phyloP scores from a whole-genome alignment of 148 eudicot species.

The Rhododendron griersonianum region DNA sequence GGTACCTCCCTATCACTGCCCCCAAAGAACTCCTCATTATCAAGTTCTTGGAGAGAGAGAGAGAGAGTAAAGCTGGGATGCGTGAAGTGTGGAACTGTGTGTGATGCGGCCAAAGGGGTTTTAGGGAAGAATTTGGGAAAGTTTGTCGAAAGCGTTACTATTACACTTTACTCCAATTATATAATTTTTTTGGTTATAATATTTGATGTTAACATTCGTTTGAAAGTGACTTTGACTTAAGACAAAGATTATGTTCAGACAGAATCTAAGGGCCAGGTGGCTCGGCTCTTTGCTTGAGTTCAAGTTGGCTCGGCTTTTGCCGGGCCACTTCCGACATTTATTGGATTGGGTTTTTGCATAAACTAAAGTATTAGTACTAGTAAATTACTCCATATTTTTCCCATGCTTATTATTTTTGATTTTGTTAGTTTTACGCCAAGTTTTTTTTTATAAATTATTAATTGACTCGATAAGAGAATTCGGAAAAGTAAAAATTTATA shows the following conservation, averaged over 20 bases:
- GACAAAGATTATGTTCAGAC: not conserved
- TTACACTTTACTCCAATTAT: not conserved
- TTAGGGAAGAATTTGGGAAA: not conserved
- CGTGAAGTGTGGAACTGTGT: not conserved
- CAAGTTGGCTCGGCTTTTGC: not conserved
- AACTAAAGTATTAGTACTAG: too few relatives aligned
- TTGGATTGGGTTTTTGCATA: not conserved
- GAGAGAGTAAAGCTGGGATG: conserved; percentile 6
- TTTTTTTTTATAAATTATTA: too few relatives aligned
- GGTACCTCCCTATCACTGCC: conserved; percentile 64
- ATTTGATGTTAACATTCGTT: not conserved
- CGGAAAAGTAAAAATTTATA: too few relatives aligned
- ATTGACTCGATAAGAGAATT: not conserved
- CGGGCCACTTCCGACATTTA: not conserved
- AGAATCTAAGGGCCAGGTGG: not conserved
- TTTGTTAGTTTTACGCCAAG: not conserved
- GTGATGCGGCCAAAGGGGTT: not conserved
- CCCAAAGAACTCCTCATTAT: conserved; percentile 68
- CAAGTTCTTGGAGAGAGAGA: not conserved
- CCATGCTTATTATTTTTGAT: not conserved
- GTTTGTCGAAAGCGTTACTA: not conserved
- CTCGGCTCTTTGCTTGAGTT: not conserved
- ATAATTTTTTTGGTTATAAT: not conserved
- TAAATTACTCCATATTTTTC: too few relatives aligned
- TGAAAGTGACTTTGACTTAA: not conserved